Percentiles rank a stretch among this genome's conserved stretches.
phyloP scores from a whole-genome alignment of 2,329 filamentous ascomycete genomes.

The Colletotrichum cuscutae region DNA sequence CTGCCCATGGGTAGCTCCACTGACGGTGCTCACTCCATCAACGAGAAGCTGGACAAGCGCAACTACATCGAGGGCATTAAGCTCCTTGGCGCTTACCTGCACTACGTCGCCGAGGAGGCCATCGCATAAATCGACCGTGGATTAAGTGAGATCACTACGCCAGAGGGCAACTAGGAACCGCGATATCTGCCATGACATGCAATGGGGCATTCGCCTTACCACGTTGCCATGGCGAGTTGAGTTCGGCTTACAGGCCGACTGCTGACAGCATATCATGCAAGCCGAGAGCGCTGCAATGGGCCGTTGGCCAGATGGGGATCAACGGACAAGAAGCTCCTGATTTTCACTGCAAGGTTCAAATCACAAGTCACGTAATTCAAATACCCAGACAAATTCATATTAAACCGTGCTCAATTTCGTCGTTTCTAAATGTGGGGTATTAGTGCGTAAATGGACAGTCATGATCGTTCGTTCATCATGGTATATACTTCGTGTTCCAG shows the following conservation, averaged over 20 bases:
- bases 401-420: conserved; percentile 1
- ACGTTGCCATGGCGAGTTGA: not conserved
- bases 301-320: not conserved
- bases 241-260: conserved; percentile 2
- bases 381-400: conserved; percentile 24
- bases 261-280: not conserved
- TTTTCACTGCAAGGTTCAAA: not conserved
- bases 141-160: not conserved
- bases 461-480: conserved; percentile 2
- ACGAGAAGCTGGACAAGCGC: conserved; percentile 95
- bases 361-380: conserved; percentile 20
- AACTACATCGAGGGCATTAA: conserved; percentile 99
- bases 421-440: conserved; percentile 25
- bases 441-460: conserved; percentile 11
- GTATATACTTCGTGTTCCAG: not conserved
- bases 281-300: not conserved
- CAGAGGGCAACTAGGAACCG: not conserved
- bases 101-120: conserved; percentile 94
- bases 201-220: not conserved
- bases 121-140: conserved; percentile 46
- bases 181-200: not conserved
- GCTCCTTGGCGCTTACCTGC: conserved; percentile 91
- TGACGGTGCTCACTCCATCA: conserved; percentile 96
- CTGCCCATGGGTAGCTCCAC: conserved; percentile 98
- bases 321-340: not conserved